Base-by-base conservation (phyloP, 1,139 yeast genomes). In the Saccharomyces uvarum region DNA sequence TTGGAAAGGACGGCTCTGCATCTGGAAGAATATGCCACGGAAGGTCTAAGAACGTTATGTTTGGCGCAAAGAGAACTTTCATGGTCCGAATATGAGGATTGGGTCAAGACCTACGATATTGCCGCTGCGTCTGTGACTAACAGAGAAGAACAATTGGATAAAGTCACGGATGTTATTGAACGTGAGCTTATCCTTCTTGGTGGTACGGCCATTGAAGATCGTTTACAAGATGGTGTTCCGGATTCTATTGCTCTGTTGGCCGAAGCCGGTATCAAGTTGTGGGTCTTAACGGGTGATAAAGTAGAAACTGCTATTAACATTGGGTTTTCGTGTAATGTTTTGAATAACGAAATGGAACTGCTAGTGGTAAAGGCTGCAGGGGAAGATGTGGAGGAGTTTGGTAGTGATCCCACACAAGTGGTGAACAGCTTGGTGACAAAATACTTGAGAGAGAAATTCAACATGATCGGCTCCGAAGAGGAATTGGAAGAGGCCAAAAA, bases 281-380 rank as follows among this genome's bases (percentile, higher is more conserved):
- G 99, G 99, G 98, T 93, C 42, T 77, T 93, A 56, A 93, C 99
- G 9, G 99, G 99, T 71, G 99, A 93, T 72, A 88, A 91, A 73
- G 95, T 93, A 52, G 99, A 93, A 73, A 93, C 99, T 31, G 99
- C 99, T 9, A 93, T 93, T 66, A 93, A 93, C 68, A 93, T 93
- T 75, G 99, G 99, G 2, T 93, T 89, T 70, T 89, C 97, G 7
- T 93, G 99, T 77, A 95, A 93, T 65, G 75, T 93, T 59, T 77
- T 93, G 58, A 90, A 87, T 59, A 88, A 82, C 62, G 88, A 84
- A 49, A 93, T 93, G 99, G 86, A 88, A 64, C 75, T 93, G 53
- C 73, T 93, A 57, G 89, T 91, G 21, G 78, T 91, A 50, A 77
- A 77, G 62, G 69, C 79, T 4, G 55, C 68, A 4, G 81, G 81